Percentiles rank a stretch among this genome's conserved stretches.
phyloP scores from a whole-genome alignment of 1,139 yeast genomes.

The Kodamaea alishanica region DNA sequence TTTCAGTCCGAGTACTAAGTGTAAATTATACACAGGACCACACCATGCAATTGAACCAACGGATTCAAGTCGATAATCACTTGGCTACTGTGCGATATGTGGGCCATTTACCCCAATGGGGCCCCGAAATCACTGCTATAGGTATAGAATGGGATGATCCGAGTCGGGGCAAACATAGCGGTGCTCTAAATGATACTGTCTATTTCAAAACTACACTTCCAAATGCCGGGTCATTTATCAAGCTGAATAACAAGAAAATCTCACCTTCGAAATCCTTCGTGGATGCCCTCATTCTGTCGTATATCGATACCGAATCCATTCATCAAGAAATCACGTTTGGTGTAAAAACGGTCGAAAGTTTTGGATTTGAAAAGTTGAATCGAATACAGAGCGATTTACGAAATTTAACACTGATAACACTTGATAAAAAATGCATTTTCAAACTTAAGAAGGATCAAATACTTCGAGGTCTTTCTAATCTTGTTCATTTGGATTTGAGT shows the following conservation, averaged over 20 bases:
- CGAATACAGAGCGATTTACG: constrained; percentile 44
- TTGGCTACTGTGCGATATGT: constrained; percentile 61
- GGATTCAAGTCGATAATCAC: constrained; percentile 15
- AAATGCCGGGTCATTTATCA: constrained; percentile 66
- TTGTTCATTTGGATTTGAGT: constrained; percentile 52
- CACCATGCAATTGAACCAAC: background rate
- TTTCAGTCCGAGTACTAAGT: no score
- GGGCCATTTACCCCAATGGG: constrained; percentile 63
- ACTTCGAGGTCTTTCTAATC: constrained; percentile 8
- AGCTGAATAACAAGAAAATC: constrained; percentile 34
- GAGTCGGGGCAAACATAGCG: constrained; percentile 73
- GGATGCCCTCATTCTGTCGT: constrained; percentile 43
- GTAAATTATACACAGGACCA: no score
- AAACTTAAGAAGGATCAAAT: constrained; percentile 4
- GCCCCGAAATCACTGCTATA: constrained; percentile 41
- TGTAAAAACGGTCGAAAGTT: constrained; percentile 53
- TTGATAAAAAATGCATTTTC: constrained; percentile 38
- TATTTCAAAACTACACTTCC: constrained; percentile 48
- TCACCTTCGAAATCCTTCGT: constrained; percentile 30
- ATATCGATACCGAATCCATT: constrained; percentile 14
- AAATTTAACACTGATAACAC: constrained; percentile 45
- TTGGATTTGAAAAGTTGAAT: constrained; percentile 61
- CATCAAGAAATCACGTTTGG: constrained; percentile 41
- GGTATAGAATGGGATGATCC: constrained; percentile 89
- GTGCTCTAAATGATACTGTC: constrained; percentile 55